A percentile compares a stretch with the other conserved stretches of the same genome.
Conservation (phyloP, 441 rosid genomes). For the Metrosideros polymorpha region DNA sequence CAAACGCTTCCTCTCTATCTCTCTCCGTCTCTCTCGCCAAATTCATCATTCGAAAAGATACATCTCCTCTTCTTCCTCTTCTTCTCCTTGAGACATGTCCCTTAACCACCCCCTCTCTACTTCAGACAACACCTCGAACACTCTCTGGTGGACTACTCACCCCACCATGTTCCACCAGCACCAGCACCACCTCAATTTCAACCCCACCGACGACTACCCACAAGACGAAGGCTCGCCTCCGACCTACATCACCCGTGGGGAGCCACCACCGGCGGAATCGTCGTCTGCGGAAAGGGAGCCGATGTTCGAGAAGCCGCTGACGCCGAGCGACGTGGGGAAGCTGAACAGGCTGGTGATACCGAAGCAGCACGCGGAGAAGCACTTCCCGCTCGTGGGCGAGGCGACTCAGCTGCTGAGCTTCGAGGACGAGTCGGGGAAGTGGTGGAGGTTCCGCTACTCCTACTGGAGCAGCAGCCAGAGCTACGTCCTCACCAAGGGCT, state of each 20-base stretch:
- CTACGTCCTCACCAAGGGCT: slow-evolving; percentile 10
- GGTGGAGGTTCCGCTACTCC: slow-evolving; percentile 8
- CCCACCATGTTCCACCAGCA: neutral
- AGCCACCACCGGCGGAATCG: neutral
- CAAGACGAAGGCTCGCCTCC: neutral
- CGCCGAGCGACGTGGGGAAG: slow-evolving; percentile 12
- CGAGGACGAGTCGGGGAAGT: slow-evolving; percentile 3
- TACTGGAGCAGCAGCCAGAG: slow-evolving; percentile 16
- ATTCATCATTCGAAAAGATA: neutral
- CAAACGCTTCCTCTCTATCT: neutral
- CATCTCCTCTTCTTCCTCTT: neutral
- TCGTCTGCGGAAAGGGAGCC: neutral
- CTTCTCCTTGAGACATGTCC: neutral
- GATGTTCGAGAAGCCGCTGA: slow-evolving; percentile 9
- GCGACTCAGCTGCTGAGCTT: neutral
- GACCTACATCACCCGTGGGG: neutral
- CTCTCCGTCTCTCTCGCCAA: neutral
- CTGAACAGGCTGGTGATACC: slow-evolving; percentile 11
- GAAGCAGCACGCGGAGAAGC: slow-evolving; percentile 6
- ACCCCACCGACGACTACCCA: neutral
- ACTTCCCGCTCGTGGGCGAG: slow-evolving; percentile 2
- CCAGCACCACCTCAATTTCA: neutral
- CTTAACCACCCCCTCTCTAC: neutral
- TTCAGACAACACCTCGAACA: neutral
- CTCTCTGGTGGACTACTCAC: neutral